Percentiles rank a stretch among this genome's conserved stretches.
These are phyloP conservation scores for Xylaria bambusicola DNA, from an alignment of 495 filamentous ascomycete genomes.

Conservation along the genomic window DNA sequence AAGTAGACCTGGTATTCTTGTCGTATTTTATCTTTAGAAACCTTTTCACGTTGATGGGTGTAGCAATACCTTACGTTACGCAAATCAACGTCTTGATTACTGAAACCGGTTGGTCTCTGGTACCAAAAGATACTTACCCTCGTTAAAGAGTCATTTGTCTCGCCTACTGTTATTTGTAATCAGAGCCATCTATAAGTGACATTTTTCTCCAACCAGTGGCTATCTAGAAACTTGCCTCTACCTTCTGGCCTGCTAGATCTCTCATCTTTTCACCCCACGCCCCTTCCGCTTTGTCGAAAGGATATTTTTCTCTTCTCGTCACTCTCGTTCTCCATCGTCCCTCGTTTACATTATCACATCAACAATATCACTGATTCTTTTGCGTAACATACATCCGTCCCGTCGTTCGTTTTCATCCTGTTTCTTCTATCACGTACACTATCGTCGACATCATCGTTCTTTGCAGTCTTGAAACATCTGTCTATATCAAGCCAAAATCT, in stretches of 20 bases:
- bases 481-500: too few relatives aligned
- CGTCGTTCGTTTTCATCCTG: not conserved
- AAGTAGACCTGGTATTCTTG: too few relatives aligned
- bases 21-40: not conserved
- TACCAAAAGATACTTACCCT: not conserved
- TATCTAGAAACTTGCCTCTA: not conserved
- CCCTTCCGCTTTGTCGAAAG: not conserved
- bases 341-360: not conserved
- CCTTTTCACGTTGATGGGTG: not conserved
- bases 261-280: not conserved
- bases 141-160: slow-evolving; percentile 3
- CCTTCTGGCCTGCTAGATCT: not conserved
- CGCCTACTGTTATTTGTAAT: not conserved
- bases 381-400: not conserved
- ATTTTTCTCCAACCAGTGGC: not conserved
- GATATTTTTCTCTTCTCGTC: not conserved
- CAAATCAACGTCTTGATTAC: slow-evolving; percentile 18
- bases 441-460: not conserved
- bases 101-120: not conserved
- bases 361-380: not conserved
- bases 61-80: slow-evolving; percentile 13
- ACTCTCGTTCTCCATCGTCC: not conserved
- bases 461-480: not conserved
- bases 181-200: slow-evolving; percentile 7
- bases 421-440: not conserved